Evolutionary conservation across 2,329 filamentous ascomycete genomes (phyloP), one percentile per base, ranked within the genome.

Genomic region (Clarireedia homoeocarpa): DNA sequence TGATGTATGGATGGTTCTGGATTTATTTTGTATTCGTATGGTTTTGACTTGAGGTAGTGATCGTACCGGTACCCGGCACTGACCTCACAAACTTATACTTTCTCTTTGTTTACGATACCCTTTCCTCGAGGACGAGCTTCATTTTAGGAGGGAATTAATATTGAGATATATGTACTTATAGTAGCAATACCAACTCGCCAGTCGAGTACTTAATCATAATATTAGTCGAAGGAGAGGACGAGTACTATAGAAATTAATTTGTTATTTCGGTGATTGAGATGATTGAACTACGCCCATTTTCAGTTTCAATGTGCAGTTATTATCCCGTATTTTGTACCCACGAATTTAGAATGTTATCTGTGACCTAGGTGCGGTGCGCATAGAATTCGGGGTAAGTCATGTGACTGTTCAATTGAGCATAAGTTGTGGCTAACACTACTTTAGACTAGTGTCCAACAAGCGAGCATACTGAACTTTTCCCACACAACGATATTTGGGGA

Each of bases 41-140:
- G 14, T n/a, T 17, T 14, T 38, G 5, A 38, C 4, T 44, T 15
- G 26, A 34, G n/a, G 9, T 17, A 17, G 27, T 48, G 24, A 26
- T 7, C 15, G 20, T 26, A 23, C 15, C 15, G 34, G 34, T 44
- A 15, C 26, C 27, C 20, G 20, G 15, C 26, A 40, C 24, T 23
- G 23, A 9, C 44, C 30, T 34, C 6, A 14, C 34, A 24, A 47
- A 38, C 15, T 44, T n/a, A 47, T 15, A 20, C 10, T 27, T 48
- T 51, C 27, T 34, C 15, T 58, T 54, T 50, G n/a, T 54, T 55
- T 39, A 58, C 55, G 56, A 58, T 58, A 58, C 56, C 56, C 56
- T 39, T 34, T 34, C 30, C 30, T 34, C 12, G 30, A 34, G 48
- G 50, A 40, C 51, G 30, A 55, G 36, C 20, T 40, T 12, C 15